Base-by-base conservation (phyloP, 1,284 basidiomycete genomes). In the Marasmius oreades region DNA sequence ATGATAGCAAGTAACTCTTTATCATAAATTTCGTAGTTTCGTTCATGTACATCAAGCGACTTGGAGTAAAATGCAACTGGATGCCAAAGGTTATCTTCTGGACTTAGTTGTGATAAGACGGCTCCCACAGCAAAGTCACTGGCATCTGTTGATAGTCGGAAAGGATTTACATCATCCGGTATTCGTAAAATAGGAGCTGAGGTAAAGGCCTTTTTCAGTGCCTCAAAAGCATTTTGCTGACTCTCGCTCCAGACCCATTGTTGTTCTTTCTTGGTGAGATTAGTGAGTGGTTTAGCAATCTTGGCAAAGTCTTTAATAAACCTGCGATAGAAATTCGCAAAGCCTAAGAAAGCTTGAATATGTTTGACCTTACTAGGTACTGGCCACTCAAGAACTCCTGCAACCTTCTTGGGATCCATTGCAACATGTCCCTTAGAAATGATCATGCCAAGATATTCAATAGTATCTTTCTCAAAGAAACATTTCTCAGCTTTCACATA, bases 371-470 rank as follows among this genome's bases (percentile, higher is more conserved):
- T 62, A 1, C 31, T 59, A 1, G 72, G 73, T 3, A 34, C 20
- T 7, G 66, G 66, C 74, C 73, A 76, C 14, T 57, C 34, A 2
- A 39, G 36, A 44, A 75, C 59, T 3, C 64, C 59, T 16, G 62
- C 11, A 2, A 75, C 52, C 59, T 76, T 76, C 11, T 51, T 55
- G 0, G 58, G 56, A 46, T 71, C 65, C 70, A 74, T 73, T 0
- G 18, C 20, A n/a, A 74, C 48, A 0, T 67, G 65, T 12, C 63
- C 51, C 55, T 57, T 16, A 3, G 34, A 48, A 14, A 76, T 60
- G 34, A 71, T 59, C 53, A 69, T 64, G 2, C 76, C 75, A 0
- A 77, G 62, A 63, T 69, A 78, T 11, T 70, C 66, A 12, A 66
- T 59, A 8, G 57, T 11, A 2, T 42, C 22, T 11, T 43, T 18